Evolutionary conservation across 2,329 filamentous ascomycete species (phyloP), one percentile per base, ranked within the genome.

Genomic region (Leptographium procerum): DNA sequence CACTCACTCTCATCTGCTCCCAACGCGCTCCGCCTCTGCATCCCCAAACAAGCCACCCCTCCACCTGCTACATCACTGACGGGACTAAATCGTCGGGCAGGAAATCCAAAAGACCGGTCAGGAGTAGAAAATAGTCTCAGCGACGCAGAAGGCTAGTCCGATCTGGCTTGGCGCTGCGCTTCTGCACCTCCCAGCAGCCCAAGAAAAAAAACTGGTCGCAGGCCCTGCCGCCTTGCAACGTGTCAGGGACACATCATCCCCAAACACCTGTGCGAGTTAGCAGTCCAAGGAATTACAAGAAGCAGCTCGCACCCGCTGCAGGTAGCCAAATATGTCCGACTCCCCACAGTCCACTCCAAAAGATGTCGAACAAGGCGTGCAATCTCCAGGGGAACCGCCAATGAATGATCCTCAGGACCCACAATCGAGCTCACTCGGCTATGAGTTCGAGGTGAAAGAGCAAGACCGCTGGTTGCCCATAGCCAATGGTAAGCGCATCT

Each of bases 381-480:
- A 90, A 81, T 95, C 91, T 79, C 86, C 86, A 80, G 91, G 95
- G 80, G 89, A 94, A 80, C 86, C 86, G 81, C 87, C 87, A 83
- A 95, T 95, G 89, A 91, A 95, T 78, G 88, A 91, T 73, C 78
- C 81, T 77, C 83, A 86, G 75, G 86, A 89, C 77, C 82, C 84
- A 85, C 87, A 90, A 78, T 80, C 81, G 73, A 81, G 81, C 74
- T 86, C 82, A 73, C 81, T 87, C 75, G 85, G 79, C 75, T 90
- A 90, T 72, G 92, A 97, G 78, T 96, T 96, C 73, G 92, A 97
- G 77, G 92, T 97, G 75, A 97, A 97, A 82, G 94, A 99, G 77
- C 94, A 99, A 77, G 94, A 99, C 77, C 82, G 94, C 81, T 99
- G 94, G 94, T 84, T 99, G 73, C 94, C 94, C 73, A 99, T 99